Evolutionary conservation across 352 stramenopile species (phyloP).

Genomic region (Phytophthora tentaculata): DNA sequence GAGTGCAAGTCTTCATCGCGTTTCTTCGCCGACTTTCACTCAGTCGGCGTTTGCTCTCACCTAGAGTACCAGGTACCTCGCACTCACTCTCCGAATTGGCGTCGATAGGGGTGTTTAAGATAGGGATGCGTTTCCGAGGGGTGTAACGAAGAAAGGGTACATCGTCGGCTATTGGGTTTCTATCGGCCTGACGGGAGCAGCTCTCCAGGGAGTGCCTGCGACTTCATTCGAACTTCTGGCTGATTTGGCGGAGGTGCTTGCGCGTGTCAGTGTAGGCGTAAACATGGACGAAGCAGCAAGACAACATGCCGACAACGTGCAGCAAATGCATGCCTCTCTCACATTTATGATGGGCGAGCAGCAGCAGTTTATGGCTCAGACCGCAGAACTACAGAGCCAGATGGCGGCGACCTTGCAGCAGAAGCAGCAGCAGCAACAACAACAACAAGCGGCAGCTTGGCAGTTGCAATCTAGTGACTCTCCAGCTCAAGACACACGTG

Average conservation of each 20-base stretch:
- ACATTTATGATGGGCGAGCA: constrained; percentile 1
- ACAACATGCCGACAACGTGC: background rate
- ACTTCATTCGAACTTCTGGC: background rate
- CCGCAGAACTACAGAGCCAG: no score
- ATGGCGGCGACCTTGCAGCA: no score
- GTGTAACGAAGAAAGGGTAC: background rate
- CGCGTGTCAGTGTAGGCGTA: background rate
- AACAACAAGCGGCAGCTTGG: background rate
- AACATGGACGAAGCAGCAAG: background rate
- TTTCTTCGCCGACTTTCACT: background rate
- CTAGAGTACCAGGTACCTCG: background rate
- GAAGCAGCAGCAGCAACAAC: background rate
- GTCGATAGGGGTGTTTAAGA: constrained; percentile 1
- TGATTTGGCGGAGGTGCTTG: background rate
- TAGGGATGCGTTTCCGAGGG: background rate
- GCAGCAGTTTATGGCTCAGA: no score
- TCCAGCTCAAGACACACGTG: background rate
- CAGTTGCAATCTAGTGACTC: background rate
- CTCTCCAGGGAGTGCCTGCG: background rate
- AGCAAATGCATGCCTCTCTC: constrained; percentile 13
- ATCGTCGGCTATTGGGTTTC: background rate
- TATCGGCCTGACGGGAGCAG: background rate
- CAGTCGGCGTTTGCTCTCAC: constrained; percentile 3
- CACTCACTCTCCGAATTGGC: constrained; percentile 1
- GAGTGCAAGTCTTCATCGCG: background rate